Evolutionary conservation across 257 asterid genomes (phyloP), one percentile per base, ranked within the genome.

Genomic region (Solanum verrucosum): DNA sequence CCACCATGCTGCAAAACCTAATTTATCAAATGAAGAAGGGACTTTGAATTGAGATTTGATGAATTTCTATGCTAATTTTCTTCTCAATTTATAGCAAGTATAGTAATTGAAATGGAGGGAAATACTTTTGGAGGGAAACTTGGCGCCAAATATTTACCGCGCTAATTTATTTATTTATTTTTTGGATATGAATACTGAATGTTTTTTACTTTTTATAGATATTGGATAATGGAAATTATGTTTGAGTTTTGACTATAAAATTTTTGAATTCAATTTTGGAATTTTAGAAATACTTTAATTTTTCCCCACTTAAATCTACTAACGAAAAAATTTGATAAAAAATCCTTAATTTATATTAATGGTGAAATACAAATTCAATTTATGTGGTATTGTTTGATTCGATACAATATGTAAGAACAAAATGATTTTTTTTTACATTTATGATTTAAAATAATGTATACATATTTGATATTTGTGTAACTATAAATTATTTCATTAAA

Each of bases 1-100:
- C 91, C 31, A 96, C 99, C 99, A 97, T 96, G 67, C 34, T 81
- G 67, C 15, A 3, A 79, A 9, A 27, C 34, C 37, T 42, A 42
- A 78, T 14, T 78, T 25, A 35, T 74, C 8, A 40, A 12, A 40
- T 1, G 35, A 4, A 27, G 1, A 6, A 78, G 3, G 31, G 0
- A 9, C 21, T 46, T 29, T 6, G 67, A 46, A 49, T 9, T 46
- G 70, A 46, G 85, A 81, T 46, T 46, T 81, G 25, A 81, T 46
- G 42, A 46, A 5, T 81, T 46, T 46, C 0, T 9, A 9, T 8
- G 27, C 3, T 6, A 5, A 27, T 46, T 81, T 44, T 25, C 42
- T 46, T 27, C 9, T 46, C 29, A 29, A 46, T 49, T 29, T 82
- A 82, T 82, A 49, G 25, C 11, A n/a, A 63, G 71, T 63, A 63